Percentiles rank a stretch among this genome's conserved stretches.
Conservation (phyloP, 73 alveolate species). For the Uronychia binucleata region DNA sequence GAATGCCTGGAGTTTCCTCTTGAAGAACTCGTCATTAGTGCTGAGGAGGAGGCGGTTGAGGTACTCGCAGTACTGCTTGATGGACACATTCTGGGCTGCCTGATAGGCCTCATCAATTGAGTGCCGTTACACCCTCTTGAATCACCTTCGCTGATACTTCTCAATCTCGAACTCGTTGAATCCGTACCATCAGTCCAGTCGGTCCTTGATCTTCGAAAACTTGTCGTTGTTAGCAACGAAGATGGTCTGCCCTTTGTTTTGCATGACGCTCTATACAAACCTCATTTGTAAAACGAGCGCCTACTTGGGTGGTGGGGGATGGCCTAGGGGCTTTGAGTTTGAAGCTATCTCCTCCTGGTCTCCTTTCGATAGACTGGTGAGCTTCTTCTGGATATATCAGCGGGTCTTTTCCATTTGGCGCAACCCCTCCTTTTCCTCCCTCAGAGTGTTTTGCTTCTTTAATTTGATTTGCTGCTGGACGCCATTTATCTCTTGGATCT, state of each 20-base stretch:
- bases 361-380: too few relatives aligned
- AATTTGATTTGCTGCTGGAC: too few relatives aligned
- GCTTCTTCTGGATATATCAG: too few relatives aligned
- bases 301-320: too few relatives aligned
- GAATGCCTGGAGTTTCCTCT: not conserved
- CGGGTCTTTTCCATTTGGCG: too few relatives aligned
- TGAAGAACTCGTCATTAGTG: not conserved
- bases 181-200: not conserved
- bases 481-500: too few relatives aligned
- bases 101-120: not conserved
- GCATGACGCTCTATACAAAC: not conserved
- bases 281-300: not conserved
- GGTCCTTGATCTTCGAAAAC: not conserved
- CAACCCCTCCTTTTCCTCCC: too few relatives aligned
- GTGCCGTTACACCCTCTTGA: not conserved
- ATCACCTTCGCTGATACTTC: not conserved
- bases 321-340: too few relatives aligned
- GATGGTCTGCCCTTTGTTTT: not conserved
- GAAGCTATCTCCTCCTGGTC: too few relatives aligned
- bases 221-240: not conserved
- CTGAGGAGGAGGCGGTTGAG: not conserved
- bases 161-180: not conserved
- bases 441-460: too few relatives aligned
- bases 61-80: not conserved
- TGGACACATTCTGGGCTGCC: not conserved